Conservation (phyloP, 2,329 filamentous ascomycete genomes). For the Pseudopyrenochaeta lycopersici region DNA sequence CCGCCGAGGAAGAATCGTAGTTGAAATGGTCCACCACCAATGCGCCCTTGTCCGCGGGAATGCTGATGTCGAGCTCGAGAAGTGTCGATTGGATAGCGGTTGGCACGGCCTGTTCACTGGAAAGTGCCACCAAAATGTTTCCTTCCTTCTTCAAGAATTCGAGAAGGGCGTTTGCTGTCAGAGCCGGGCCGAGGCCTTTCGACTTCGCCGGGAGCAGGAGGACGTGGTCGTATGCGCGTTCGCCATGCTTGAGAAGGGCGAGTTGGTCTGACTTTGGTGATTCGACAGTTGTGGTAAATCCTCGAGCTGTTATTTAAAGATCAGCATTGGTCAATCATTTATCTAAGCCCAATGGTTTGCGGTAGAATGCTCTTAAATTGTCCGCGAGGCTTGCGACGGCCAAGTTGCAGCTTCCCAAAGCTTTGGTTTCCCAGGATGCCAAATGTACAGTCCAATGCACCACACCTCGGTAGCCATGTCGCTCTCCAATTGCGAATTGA, state of each 20-base stretch:
- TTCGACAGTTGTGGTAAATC: slow-evolving; percentile 81
- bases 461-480: background rate
- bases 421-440: background rate
- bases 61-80: slow-evolving; percentile 84
- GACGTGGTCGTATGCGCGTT: slow-evolving; percentile 89
- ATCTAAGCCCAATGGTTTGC: slow-evolving; percentile 3
- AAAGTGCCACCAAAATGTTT: slow-evolving; percentile 88
- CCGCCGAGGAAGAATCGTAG: slow-evolving; percentile 79
- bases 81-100: slow-evolving; percentile 80
- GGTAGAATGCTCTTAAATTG: background rate
- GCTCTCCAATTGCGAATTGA: background rate
- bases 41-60: slow-evolving; percentile 85
- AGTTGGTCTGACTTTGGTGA: slow-evolving; percentile 66
- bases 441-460: background rate
- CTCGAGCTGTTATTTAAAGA: slow-evolving; percentile 68
- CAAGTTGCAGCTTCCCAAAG: slow-evolving; percentile 19
- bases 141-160: slow-evolving; percentile 91
- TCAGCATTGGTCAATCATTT: slow-evolving; percentile 10
- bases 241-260: slow-evolving; percentile 83
- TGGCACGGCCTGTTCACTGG: slow-evolving; percentile 74
- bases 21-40: slow-evolving; percentile 96
- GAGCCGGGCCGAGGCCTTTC: slow-evolving; percentile 89
- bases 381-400: slow-evolving; percentile 2
- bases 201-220: slow-evolving; percentile 87
- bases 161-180: slow-evolving; percentile 86